A percentile compares a stretch with the other conserved stretches of the same genome.
Conservation (phyloP, 2,329 filamentous ascomycete genomes). For the Exophiala aquamarina region DNA sequence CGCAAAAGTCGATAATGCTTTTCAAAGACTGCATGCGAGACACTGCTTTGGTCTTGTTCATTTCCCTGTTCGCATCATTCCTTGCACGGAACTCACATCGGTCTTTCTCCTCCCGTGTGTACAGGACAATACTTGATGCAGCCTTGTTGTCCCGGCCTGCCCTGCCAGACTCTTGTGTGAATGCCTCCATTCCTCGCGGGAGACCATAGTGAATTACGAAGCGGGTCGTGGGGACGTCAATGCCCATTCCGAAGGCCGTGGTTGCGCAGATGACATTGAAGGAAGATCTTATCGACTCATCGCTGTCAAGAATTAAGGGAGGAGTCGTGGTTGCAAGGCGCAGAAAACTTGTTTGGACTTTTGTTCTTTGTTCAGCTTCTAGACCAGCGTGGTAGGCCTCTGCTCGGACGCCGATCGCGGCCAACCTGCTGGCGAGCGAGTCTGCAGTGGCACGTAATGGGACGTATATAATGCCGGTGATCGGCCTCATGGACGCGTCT, state of each 20-base stretch:
- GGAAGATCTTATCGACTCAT: conserved; percentile 42
- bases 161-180: conserved; percentile 92
- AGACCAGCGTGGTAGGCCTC: conserved; percentile 56
- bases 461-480: conserved; percentile 50
- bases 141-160: conserved; percentile 89
- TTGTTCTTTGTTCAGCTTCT: conserved; percentile 71
- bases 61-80: conserved; percentile 25
- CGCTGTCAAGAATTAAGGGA: conserved; percentile 8
- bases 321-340: conserved; percentile 24
- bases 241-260: conserved; percentile 96
- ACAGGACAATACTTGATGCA: conserved; percentile 84
- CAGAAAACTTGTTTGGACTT: conserved; percentile 41
- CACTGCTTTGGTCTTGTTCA: conserved; percentile 40
- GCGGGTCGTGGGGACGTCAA: conserved; percentile 91
- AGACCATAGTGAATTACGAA: conserved; percentile 95
- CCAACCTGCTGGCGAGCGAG: conserved; percentile 39
- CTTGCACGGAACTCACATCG: conserved; percentile 38
- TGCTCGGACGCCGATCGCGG: conserved; percentile 38
- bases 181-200: conserved; percentile 91
- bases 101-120: conserved; percentile 82
- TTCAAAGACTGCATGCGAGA: conserved; percentile 64
- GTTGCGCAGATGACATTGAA: conserved; percentile 95
- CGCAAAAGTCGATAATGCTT: conserved; percentile 76
- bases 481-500: conserved; percentile 31
- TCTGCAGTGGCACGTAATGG: conserved; percentile 42